Conservation (phyloP, 495 filamentous ascomycete genomes). For the Hypoxylon fragiforme region DNA sequence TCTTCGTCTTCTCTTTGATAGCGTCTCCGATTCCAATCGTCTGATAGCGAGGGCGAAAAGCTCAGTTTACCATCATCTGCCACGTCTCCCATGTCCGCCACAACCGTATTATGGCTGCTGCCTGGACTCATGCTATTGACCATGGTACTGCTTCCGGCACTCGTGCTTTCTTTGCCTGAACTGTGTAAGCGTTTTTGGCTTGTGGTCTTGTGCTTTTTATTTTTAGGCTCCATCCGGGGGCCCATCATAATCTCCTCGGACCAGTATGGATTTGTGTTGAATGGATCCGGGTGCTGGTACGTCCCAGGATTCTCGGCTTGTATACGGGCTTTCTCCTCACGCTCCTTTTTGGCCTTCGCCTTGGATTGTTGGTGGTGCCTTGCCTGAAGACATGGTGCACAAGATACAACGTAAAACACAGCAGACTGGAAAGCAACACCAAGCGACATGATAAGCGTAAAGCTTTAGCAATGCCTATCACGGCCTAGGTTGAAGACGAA, state of each 20-base stretch:
- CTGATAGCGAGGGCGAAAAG: conserved; percentile 43
- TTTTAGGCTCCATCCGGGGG: conserved; percentile 66
- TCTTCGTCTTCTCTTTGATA: conserved; percentile 86
- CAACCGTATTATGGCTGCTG: conserved; percentile 24
- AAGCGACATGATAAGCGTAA: conserved; percentile 52
- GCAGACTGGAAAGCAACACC: conserved; percentile 69
- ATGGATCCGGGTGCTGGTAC: conserved; percentile 79
- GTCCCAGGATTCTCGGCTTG: conserved; percentile 69
- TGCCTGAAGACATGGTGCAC: conserved; percentile 74
- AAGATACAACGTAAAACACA: conserved; percentile 83
- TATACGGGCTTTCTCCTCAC: conserved; percentile 61
- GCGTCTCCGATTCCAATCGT: conserved; percentile 71
- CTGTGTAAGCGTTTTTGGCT: conserved; percentile 58
- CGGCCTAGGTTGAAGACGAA: conserved; percentile 17
- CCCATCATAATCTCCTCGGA: conserved; percentile 79
- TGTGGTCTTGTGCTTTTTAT: conserved; percentile 60
- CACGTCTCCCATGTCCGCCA: too few relatives aligned
- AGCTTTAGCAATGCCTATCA: conserved; percentile 6
- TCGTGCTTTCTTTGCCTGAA: conserved; percentile 43
- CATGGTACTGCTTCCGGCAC: conserved; percentile 36
- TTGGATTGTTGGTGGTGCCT: conserved; percentile 65
- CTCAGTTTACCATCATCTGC: conserved; percentile 23
- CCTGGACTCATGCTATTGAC: conserved; percentile 31
- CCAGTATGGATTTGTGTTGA: conserved; percentile 86
- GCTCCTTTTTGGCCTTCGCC: conserved; percentile 61